Conservation (phyloP, 164 flowering plant genomes). For the Piper longum region DNA sequence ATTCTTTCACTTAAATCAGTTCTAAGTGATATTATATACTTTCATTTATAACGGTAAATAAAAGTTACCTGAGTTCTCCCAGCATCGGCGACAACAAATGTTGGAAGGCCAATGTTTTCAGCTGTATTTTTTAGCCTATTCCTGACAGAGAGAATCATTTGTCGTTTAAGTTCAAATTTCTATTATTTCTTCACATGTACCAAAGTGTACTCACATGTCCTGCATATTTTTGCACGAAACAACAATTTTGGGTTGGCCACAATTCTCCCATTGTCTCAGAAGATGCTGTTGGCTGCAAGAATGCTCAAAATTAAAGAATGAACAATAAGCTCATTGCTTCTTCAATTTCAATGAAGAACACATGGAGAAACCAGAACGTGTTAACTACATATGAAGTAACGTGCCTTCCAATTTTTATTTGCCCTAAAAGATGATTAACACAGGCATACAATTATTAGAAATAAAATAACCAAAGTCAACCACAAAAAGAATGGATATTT, state of each 20-base stretch:
- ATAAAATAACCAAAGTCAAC: no score
- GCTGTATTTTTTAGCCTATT: slow-evolving; percentile 64
- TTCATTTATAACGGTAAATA: not conserved
- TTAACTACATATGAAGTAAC: no score
- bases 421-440: no score
- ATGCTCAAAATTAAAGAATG: not conserved
- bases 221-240: slow-evolving; percentile 86
- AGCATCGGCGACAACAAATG: slow-evolving; percentile 92
- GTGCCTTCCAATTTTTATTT: no score
- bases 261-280: slow-evolving; percentile 77
- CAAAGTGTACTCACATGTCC: slow-evolving; percentile 41
- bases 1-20: no score
- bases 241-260: slow-evolving; percentile 89
- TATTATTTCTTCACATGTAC: not conserved
- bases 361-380: not conserved
- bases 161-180: not conserved
- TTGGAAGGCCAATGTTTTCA: slow-evolving; percentile 80
- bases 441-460: no score
- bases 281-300: slow-evolving; percentile 54
- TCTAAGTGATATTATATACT: not conserved
- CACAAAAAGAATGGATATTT: no score
- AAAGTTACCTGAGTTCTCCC: slow-evolving; percentile 83
- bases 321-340: not conserved
- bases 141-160: slow-evolving; percentile 26
- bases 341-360: not conserved